Base-by-base conservation (phyloP, 2,329 filamentous ascomycete genomes). In the Ophidiomyces ophidiicola region DNA sequence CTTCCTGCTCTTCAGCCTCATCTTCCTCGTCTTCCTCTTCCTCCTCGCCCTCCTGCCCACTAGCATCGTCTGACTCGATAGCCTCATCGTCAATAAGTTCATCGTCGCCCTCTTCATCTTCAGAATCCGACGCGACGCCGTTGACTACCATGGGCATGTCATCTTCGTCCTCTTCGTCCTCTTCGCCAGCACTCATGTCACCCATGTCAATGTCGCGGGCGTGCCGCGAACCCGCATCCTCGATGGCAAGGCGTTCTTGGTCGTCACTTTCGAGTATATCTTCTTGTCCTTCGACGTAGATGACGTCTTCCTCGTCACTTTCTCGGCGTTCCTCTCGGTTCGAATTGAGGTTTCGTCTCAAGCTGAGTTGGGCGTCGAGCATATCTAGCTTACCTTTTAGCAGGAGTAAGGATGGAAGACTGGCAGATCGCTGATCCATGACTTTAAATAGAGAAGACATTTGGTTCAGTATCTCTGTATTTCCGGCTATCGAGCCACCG, bases 341-440 rank as follows among this genome's bases (percentile, higher is more conserved):
- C 32, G 67, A 66, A 52, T 80, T 76, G 61, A 86, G 76, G 45
- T 72, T 74, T 52, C 76, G 76, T 35, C 90, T 72, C 51, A 94
- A 66, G 51, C 83, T 76, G 59, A 96, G 79, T 63, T 98, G 90
- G 5, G 84, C 80, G 53, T 90, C 82, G 34, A 96, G 71, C 75
- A 98, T 84, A 56, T 96, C 88, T 21, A 98, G 71, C 62, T 94
- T 94, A 17, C 90, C 90, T 67, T 94, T 94, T 44, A 98, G 71
- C 14, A 87, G 75, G 24, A 98, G 68, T 32, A 98, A 68, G 48
- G 82, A 84, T 45, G 82, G 78, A 17, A 96, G 69, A 11, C 84
- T 86, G 47, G 78, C 79, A 23, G 86, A 80, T 29, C 90, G 78
- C 63, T 93, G 84, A 46, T 86, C 80, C 44, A 96, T 74, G 12